Conservation (phyloP, 805 yeast species). For the Tetrapisispora phaffii region DNA sequence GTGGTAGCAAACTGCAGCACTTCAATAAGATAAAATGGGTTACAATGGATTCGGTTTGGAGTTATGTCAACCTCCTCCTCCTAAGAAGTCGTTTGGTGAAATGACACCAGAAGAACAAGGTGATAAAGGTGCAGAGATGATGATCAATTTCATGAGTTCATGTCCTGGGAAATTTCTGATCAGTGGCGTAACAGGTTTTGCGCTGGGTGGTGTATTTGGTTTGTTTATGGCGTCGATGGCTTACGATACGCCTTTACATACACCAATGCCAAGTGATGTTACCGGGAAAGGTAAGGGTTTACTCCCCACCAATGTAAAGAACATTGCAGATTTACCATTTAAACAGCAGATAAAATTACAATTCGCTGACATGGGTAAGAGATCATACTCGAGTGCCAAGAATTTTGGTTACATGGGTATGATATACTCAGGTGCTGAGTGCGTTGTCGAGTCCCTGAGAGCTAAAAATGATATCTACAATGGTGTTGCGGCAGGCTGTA, state of each 20-base stretch:
- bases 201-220: conserved; percentile 91
- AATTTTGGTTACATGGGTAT: conserved; percentile 90
- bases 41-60: conserved; percentile 37
- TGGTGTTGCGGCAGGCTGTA: conserved; percentile 87
- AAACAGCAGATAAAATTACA: conserved; percentile 88
- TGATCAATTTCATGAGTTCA: conserved; percentile 77
- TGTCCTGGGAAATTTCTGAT: conserved; percentile 91
- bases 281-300: conserved; percentile 7
- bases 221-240: conserved; percentile 72
- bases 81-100: conserved; percentile 45
- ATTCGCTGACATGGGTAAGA: conserved; percentile 81
- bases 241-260: conserved; percentile 35
- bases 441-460: conserved; percentile 73
- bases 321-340: conserved; percentile 76
- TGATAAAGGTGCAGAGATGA: conserved; percentile 73
- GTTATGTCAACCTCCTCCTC: conserved; percentile 32
- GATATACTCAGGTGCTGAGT: conserved; percentile 86
- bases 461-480: conserved; percentile 90
- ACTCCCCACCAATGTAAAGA: conserved; percentile 31
- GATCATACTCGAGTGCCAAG: conserved; percentile 83
- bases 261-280: conserved; percentile 20
- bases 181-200: conserved; percentile 91
- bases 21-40: conserved; percentile 23
- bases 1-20: no score
- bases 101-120: conserved; percentile 92